phyloP scores from a whole-genome alignment of 805 yeast genomes.

The Hyphopichia homilentoma region DNA sequence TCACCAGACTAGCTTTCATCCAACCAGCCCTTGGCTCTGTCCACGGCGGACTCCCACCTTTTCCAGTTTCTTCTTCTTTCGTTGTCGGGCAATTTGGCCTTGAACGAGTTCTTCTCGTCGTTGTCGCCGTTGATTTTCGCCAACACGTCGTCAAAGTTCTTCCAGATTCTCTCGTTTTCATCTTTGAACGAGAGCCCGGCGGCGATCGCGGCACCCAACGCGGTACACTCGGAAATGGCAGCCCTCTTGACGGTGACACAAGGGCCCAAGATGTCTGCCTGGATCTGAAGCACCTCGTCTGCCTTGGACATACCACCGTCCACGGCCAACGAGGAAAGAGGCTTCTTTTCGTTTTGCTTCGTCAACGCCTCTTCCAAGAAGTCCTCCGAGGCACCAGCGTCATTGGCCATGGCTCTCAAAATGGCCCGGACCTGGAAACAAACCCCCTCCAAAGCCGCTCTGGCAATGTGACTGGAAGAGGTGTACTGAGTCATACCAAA shows the following conservation, averaged over 20 bases:
- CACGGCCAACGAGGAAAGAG: slow-evolving; percentile 62
- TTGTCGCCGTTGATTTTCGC: slow-evolving; percentile 29
- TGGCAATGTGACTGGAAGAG: slow-evolving; percentile 85
- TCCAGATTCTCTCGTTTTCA: slow-evolving; percentile 63
- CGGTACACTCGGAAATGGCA: slow-evolving; percentile 84
- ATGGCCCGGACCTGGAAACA: slow-evolving; percentile 93
- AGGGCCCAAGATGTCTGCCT: slow-evolving; percentile 88
- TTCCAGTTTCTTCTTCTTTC: slow-evolving; percentile 63
- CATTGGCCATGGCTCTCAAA: slow-evolving; percentile 83
- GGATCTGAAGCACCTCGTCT: slow-evolving; percentile 88
- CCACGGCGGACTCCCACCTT: slow-evolving; percentile 83
- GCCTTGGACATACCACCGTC: slow-evolving; percentile 97
- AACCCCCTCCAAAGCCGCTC: slow-evolving; percentile 94
- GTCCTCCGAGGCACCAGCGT: slow-evolving; percentile 62
- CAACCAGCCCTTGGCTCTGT: slow-evolving; percentile 80
- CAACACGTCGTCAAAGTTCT: slow-evolving; percentile 64
- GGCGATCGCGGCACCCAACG: slow-evolving; percentile 94
- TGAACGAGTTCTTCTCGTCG: slow-evolving; percentile 25
- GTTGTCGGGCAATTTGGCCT: slow-evolving; percentile 47
- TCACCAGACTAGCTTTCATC: slow-evolving; percentile 25
- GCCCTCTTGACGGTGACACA: slow-evolving; percentile 80
- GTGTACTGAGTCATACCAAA: slow-evolving; percentile 92
- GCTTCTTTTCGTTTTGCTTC: slow-evolving; percentile 41
- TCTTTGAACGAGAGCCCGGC: slow-evolving; percentile 68
- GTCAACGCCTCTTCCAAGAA: slow-evolving; percentile 51